phyloP scores from a whole-genome alignment of 225 moss, liverwort and hornwort genomes.

The Sphagnum contortum region DNA sequence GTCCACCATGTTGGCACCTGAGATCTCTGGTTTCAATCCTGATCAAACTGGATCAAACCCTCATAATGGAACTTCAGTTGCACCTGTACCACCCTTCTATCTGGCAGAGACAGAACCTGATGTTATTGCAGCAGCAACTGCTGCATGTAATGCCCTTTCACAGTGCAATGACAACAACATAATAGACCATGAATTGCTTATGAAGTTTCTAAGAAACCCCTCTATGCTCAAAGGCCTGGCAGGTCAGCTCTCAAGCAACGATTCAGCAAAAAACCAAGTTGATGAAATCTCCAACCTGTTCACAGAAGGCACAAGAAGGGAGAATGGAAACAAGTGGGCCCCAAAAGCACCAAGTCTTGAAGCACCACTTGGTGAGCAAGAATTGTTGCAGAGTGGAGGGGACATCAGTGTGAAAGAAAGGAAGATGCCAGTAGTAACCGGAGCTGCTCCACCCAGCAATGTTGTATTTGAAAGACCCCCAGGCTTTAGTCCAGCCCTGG shows the following conservation, averaged over 20 bases:
- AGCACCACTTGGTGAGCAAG: background rate
- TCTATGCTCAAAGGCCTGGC: constrained; percentile 67
- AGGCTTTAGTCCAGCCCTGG: constrained; percentile 31
- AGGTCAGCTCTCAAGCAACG: constrained; percentile 42
- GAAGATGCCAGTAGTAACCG: constrained; percentile 9
- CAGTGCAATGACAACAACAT: constrained; percentile 70
- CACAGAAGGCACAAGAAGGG: too few relatives aligned
- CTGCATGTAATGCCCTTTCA: constrained; percentile 61
- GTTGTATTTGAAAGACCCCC: constrained; percentile 35
- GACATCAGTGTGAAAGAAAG: constrained; percentile 16
- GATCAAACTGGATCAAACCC: constrained; percentile 1
- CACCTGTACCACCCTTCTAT: constrained; percentile 8
- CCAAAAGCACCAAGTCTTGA: background rate
- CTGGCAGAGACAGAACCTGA: constrained; percentile 51
- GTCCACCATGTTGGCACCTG: too few relatives aligned
- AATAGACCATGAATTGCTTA: constrained; percentile 88
- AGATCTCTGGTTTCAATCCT: too few relatives aligned
- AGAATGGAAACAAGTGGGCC: too few relatives aligned
- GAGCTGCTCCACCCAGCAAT: constrained; percentile 8
- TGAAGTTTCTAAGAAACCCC: constrained; percentile 81
- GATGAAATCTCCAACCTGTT: too few relatives aligned
- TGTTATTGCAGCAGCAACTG: constrained; percentile 78
- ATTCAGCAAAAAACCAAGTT: constrained; percentile 14
- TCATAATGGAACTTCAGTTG: constrained; percentile 9
- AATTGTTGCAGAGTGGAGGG: background rate